Evolutionary conservation across 1,284 basidiomycete genomes (phyloP), one percentile per base, ranked within the genome.

Genomic region (Amylostereum areolatum): DNA sequence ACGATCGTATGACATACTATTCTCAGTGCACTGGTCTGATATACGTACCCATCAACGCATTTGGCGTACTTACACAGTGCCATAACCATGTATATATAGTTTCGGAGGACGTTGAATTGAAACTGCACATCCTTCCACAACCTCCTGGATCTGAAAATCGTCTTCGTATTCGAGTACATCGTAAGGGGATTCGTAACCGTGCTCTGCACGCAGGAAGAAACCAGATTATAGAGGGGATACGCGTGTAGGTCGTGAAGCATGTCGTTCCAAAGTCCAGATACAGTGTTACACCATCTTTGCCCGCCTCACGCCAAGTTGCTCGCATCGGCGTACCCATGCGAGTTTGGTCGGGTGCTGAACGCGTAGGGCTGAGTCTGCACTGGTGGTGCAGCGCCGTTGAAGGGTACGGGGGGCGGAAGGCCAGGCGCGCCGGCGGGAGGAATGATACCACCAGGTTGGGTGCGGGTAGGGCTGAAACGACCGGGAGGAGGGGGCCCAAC

Each of bases 321-420:
- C 41, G 41, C 41, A n/a, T n/a, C n/a, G n/a, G n/a, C n/a, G n/a
- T n/a, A n/a, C 10, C 41, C 41, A 43, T 43, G 41, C 6, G 41
- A 18, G 25, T 43, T 43, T 11, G 12, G 24, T 5, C 25, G 41
- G 10, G 27, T 29, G 4, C 25, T 27, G 27, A 43, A 43, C 6
- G 41, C 41, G 41, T 43, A 43, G 11, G 7, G n/a, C 6, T 4
- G n/a, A 11, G 25, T 24, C 41, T 24, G 28, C 25, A 4, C 24
- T 27, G 41, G 6, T 11, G n/a, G 8, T 35, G n/a, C 33, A 8
- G 8, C 33, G 33, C 27, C 9, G 5, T 28, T 28, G 7, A 43
- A 28, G 6, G 41, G 41, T 24, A 43, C 30, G 41, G 27, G 6
- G 24, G 41, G 41, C 6, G 41, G 41, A 10, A 43, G 25, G 30